These are phyloP conservation scores for Tuctoria greenei DNA, from an alignment of 176 grass and related monocot genomes.

Conservation along the genomic window DNA sequence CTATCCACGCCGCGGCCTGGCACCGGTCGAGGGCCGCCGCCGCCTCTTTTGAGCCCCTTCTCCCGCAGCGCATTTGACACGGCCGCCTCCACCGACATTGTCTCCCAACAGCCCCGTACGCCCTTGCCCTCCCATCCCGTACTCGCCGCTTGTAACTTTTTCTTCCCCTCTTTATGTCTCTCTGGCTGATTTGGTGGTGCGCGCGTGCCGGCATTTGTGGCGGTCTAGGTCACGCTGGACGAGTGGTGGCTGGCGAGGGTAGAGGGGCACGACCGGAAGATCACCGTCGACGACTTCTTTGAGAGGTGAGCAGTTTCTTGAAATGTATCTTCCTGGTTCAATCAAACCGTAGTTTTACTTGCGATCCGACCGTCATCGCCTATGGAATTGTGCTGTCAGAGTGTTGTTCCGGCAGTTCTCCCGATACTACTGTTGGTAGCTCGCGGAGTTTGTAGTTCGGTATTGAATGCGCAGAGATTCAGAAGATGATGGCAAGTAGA, in stretches of 20 bases:
- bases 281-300: conserved; percentile 12
- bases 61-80: neutral
- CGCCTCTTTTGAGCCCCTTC: conserved; percentile 9
- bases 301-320: conserved; percentile 28
- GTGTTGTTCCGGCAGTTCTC: no score
- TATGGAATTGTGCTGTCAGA: no score
- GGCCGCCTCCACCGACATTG: neutral
- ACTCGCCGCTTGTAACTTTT: no score
- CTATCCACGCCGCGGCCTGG: neutral
- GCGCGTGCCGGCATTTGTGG: neutral
- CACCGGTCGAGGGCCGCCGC: neutral
- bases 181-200: neutral
- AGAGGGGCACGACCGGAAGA: conserved; percentile 26
- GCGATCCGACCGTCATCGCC: neutral
- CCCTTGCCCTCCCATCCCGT: neutral
- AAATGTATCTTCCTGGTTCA: neutral
- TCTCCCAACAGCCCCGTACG: conserved; percentile 18
- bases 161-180: no score
- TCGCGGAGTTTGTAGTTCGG: no score
- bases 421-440: no score
- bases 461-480: no score
- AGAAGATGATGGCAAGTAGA: no score
- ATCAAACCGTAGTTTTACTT: neutral
- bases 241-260: conserved; percentile 41
- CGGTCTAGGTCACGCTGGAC: conserved; percentile 8